These are phyloP conservation scores for Verticillium klebahnii DNA, from an alignment of 2,329 filamentous ascomycete genomes.

Conservation along the genomic window DNA sequence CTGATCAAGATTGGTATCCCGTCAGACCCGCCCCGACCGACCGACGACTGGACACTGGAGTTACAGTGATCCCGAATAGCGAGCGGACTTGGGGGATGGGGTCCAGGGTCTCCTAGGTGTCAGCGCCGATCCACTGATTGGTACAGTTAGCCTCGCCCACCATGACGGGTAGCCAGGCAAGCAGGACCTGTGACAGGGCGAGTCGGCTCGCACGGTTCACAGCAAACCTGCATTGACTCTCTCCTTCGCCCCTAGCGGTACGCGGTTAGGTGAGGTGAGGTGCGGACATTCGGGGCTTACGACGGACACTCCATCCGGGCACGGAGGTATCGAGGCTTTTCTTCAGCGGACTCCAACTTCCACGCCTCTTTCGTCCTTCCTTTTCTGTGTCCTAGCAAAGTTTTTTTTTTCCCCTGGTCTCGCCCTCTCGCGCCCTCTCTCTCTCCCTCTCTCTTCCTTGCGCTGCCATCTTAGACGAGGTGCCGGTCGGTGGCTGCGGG, in stretches of 20 bases:
- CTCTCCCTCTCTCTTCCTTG: not conserved
- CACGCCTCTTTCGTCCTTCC: too few species aligned
- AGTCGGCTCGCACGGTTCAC: not conserved
- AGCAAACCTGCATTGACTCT: not conserved
- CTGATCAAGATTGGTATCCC: not conserved
- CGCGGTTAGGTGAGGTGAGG: not conserved
- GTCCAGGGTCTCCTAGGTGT: not conserved
- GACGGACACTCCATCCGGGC: not conserved
- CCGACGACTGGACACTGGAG: not conserved
- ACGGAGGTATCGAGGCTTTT: not conserved
- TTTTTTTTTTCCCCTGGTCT: too few species aligned
- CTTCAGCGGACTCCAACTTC: too few species aligned
- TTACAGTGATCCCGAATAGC: too few species aligned
- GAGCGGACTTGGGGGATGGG: not conserved
- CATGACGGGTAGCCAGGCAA: not conserved
- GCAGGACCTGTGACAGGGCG: not conserved
- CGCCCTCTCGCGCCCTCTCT: too few species aligned
- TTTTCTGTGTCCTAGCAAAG: too few species aligned
- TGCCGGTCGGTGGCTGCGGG: not conserved
- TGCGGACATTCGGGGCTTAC: not conserved
- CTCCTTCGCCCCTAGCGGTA: not conserved
- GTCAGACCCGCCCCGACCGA: not conserved
- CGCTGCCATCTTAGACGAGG: not conserved
- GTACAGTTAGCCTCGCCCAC: not conserved
- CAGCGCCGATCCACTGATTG: not conserved